These are phyloP conservation scores for Candolleomyces efflorescens DNA, from an alignment of 768 basidiomycete species.

Conservation along the genomic window DNA sequence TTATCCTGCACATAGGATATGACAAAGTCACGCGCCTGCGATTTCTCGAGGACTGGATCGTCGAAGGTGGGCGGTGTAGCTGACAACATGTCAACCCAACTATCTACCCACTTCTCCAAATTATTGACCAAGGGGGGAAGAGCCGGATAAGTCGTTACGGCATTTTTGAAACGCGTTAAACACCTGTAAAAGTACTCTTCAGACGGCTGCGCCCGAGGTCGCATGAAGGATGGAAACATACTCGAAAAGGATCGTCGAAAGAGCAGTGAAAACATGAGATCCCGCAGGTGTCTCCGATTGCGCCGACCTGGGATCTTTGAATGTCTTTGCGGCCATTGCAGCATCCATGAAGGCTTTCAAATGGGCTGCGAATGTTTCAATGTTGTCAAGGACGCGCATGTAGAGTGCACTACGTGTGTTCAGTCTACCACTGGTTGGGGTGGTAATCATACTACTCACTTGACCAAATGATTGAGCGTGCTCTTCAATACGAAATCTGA, in stretches of 20 bases:
- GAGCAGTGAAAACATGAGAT: constrained; percentile 38
- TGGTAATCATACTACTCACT: constrained; percentile 30
- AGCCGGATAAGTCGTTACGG: constrained; percentile 40
- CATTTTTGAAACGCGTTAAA: constrained; percentile 56
- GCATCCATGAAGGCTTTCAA: constrained; percentile 38
- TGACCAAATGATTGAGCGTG: constrained; percentile 44
- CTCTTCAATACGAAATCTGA: constrained; percentile 58
- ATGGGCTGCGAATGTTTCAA: constrained; percentile 34
- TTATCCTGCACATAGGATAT: constrained; percentile 30
- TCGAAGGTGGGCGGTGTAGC: constrained; percentile 38
- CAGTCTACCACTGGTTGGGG: not conserved
- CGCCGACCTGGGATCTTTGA: constrained; percentile 21
- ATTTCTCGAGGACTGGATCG: constrained; percentile 32
- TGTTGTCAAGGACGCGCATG: constrained; percentile 39
- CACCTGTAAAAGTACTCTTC: constrained; percentile 33
- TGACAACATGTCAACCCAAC: constrained; percentile 42
- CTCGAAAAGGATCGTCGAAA: constrained; percentile 50
- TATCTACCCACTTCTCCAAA: constrained; percentile 40
- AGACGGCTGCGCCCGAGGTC: not conserved
- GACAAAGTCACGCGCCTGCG: constrained; percentile 32
- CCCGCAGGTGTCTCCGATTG: constrained; percentile 25
- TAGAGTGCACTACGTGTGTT: constrained; percentile 38
- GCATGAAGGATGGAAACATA: constrained; percentile 15
- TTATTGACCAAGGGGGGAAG: constrained; percentile 36
- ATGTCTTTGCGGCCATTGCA: constrained; percentile 31